Percentiles rank a stretch among this genome's conserved stretches.
These are phyloP conservation scores for Arthroderma uncinatum DNA, from an alignment of 2,329 filamentous ascomycete genomes.

Conservation along the genomic window DNA sequence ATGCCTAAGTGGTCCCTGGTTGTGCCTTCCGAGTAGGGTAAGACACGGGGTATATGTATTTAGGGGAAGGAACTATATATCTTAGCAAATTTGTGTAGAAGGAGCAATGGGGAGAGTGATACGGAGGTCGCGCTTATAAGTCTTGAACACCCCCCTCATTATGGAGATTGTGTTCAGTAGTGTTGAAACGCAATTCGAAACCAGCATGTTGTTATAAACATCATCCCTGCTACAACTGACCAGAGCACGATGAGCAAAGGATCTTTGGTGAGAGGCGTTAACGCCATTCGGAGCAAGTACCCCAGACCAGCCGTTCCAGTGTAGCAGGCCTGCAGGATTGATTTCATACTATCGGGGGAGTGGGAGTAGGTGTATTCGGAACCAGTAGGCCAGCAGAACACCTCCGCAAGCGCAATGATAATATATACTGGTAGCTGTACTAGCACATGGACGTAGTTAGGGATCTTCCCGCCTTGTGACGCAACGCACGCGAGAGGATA, in stretches of 20 bases:
- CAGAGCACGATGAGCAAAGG: slow-evolving; percentile 13
- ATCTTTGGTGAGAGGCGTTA: slow-evolving; percentile 12
- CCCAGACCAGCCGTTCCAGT: slow-evolving; percentile 15
- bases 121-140: too few relatives aligned
- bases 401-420: slow-evolving; percentile 21
- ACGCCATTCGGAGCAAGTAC: slow-evolving; percentile 11
- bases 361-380: slow-evolving; percentile 63
- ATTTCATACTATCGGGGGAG: slow-evolving; percentile 39
- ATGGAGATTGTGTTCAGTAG: neutral
- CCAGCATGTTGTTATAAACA: slow-evolving; percentile 1
- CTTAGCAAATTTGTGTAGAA: too few relatives aligned
- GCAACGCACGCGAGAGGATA: slow-evolving; percentile 3
- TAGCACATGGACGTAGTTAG: slow-evolving; percentile 9
- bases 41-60: too few relatives aligned
- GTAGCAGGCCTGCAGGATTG: slow-evolving; percentile 19
- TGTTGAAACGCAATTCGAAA: neutral
- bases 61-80: too few relatives aligned
- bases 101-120: too few relatives aligned
- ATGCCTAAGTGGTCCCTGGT: too few relatives aligned
- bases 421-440: slow-evolving; percentile 15
- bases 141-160: neutral
- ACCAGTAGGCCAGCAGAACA: slow-evolving; percentile 38
- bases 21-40: too few relatives aligned
- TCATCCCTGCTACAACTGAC: slow-evolving; percentile 10
- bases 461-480: slow-evolving; percentile 1